These are phyloP conservation scores for Yarrowia porcina DNA, from an alignment of 805 yeast genomes.

Conservation along the genomic window DNA sequence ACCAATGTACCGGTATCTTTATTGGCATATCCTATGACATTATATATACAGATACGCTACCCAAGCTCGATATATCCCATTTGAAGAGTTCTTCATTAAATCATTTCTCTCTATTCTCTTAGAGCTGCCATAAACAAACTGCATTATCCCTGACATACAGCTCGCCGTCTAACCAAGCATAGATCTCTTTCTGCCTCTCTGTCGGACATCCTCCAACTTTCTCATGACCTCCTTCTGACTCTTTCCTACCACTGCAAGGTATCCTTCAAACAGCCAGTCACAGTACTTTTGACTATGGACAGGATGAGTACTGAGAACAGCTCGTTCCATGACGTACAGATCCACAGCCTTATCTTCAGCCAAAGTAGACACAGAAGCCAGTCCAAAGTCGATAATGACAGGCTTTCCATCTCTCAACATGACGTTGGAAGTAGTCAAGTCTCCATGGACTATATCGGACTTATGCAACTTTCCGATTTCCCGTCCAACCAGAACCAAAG, in stretches of 20 bases:
- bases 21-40: too few relatives aligned
- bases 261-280: conserved; percentile 71
- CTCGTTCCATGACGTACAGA: conserved; percentile 87
- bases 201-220: conserved; percentile 76
- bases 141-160: too few relatives aligned
- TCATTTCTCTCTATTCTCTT: too few relatives aligned
- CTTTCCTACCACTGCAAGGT: conserved; percentile 34
- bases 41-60: too few relatives aligned
- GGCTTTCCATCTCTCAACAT: conserved; percentile 52
- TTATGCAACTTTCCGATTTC: conserved; percentile 69
- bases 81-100: too few relatives aligned
- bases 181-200: conserved; percentile 92
- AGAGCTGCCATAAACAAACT: too few relatives aligned
- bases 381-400: conserved; percentile 83
- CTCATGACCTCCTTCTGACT: conserved; percentile 49
- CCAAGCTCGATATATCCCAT: too few relatives aligned
- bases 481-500: conserved; percentile 52
- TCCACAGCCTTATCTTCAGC: conserved; percentile 98
- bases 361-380: conserved; percentile 60
- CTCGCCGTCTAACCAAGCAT: conserved; percentile 66
- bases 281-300: conserved; percentile 60
- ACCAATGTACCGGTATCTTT: too few relatives aligned
- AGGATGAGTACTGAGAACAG: conserved; percentile 88
- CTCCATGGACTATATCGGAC: conserved; percentile 86
- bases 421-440: conserved; percentile 85